These are phyloP conservation scores for Saccharomycopsis javanensis DNA, from an alignment of 805 yeast genomes.

Conservation along the genomic window DNA sequence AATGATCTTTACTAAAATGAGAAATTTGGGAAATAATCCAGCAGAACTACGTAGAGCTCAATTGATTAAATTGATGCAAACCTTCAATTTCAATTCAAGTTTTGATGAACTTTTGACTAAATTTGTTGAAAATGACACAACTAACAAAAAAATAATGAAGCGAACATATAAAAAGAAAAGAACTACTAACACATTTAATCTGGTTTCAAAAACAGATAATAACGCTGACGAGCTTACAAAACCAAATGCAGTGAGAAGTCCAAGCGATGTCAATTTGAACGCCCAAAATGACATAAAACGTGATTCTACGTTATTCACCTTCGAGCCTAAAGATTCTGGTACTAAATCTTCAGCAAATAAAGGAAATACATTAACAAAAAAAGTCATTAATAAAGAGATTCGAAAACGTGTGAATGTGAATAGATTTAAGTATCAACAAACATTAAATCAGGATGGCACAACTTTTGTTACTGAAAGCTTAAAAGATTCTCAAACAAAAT, in stretches of 20 bases:
- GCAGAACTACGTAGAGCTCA: constrained; percentile 70
- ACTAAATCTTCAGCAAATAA: background rate
- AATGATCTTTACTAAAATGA: constrained; percentile 61
- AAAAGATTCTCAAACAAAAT: background rate
- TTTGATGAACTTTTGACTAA: constrained; percentile 47
- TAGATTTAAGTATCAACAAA: constrained; percentile 8
- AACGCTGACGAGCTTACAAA: background rate
- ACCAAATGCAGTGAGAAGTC: background rate
- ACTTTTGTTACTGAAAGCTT: background rate
- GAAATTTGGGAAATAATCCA: constrained; percentile 69
- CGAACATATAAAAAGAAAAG: background rate
- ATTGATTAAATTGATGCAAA: constrained; percentile 49
- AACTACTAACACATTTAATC: background rate
- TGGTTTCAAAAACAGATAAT: background rate
- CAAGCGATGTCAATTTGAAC: background rate
- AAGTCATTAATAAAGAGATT: constrained; percentile 14
- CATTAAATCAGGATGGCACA: background rate
- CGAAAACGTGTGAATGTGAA: constrained; percentile 17
- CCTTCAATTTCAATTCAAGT: constrained; percentile 59
- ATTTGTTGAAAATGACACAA: constrained; percentile 37
- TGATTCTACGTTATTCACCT: background rate
- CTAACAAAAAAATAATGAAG: background rate
- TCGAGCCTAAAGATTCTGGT: background rate
- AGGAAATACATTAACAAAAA: constrained; percentile 3
- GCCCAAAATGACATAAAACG: background rate